phyloP scores from a whole-genome alignment of 768 basidiomycete genomes.

The Hydnomerulius pinastri region DNA sequence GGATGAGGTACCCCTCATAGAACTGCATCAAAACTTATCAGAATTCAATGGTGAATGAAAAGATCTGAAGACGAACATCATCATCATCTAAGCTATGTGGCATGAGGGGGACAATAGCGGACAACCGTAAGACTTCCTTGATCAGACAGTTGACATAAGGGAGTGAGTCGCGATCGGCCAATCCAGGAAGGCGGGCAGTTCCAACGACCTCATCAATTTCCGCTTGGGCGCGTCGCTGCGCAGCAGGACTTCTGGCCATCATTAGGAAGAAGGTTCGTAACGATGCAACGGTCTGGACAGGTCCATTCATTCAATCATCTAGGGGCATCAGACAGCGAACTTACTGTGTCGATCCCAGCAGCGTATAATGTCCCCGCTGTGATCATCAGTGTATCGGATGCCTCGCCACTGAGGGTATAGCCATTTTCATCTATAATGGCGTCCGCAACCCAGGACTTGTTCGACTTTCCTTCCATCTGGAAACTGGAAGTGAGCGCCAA shows the following conservation, averaged over 20 bases:
- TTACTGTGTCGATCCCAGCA: constrained; percentile 33
- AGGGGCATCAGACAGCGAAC: neutral
- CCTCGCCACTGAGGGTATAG: neutral
- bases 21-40: constrained; percentile 1
- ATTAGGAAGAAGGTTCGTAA: constrained; percentile 50
- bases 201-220: constrained; percentile 53
- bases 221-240: constrained; percentile 45
- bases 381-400: neutral
- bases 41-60: constrained; percentile 34
- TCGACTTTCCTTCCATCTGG: neutral
- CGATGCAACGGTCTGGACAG: constrained; percentile 44
- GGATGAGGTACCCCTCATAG: constrained; percentile 37
- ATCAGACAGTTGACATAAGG: constrained; percentile 35
- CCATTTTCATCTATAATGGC: neutral
- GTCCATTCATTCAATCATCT: neutral
- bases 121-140: constrained; percentile 11
- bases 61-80: constrained; percentile 24
- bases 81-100: neutral
- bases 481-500: neutral
- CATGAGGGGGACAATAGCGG: neutral
- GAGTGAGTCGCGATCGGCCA: constrained; percentile 42
- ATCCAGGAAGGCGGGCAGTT: constrained; percentile 40
- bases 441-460: neutral
- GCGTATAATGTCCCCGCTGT: neutral
- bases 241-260: constrained; percentile 50